phyloP scores from a whole-genome alignment of 1,139 yeast species.

The Trichomonascaceae sp. region DNA sequence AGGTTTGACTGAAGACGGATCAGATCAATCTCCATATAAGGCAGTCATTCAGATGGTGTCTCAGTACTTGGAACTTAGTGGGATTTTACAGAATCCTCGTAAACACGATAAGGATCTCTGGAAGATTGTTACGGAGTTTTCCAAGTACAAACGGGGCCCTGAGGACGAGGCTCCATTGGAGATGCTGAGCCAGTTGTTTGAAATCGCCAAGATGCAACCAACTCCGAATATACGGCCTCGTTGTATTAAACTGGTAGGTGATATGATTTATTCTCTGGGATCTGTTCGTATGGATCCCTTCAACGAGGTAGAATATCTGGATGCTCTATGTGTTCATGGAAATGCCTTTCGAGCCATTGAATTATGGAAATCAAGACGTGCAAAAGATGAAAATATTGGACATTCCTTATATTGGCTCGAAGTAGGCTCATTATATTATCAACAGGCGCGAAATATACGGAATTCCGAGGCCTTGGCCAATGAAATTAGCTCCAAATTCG shows the following conservation, averaged over 20 bases:
- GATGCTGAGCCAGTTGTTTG: constrained; percentile 26
- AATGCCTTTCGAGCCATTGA: constrained; percentile 23
- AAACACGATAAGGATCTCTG: constrained; percentile 10
- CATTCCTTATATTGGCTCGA: constrained; percentile 30
- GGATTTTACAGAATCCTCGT: constrained; percentile 5
- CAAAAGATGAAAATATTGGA: constrained; percentile 23
- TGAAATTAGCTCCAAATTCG: constrained; percentile 15
- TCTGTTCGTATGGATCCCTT: constrained; percentile 32
- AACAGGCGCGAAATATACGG: constrained; percentile 22
- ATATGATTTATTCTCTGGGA: constrained; percentile 27
- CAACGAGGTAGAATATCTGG: constrained; percentile 33
- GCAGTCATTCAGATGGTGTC: not conserved
- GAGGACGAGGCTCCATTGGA: constrained; percentile 21
- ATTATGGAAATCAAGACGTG: constrained; percentile 29
- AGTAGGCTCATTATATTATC: constrained; percentile 29
- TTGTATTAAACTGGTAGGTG: constrained; percentile 25
- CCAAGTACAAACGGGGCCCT: constrained; percentile 10
- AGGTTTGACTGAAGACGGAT: not conserved
- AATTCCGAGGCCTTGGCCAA: constrained; percentile 23
- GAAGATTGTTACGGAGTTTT: constrained; percentile 10
- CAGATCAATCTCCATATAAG: constrained; percentile 3
- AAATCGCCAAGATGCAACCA: constrained; percentile 25
- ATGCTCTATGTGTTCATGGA: constrained; percentile 24
- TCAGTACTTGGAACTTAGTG: constrained; percentile 2
- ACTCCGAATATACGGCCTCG: constrained; percentile 13